Evolutionary conservation across 2,329 filamentous ascomycete genomes (phyloP).

Genomic region (Paecilomyces variotii): DNA sequence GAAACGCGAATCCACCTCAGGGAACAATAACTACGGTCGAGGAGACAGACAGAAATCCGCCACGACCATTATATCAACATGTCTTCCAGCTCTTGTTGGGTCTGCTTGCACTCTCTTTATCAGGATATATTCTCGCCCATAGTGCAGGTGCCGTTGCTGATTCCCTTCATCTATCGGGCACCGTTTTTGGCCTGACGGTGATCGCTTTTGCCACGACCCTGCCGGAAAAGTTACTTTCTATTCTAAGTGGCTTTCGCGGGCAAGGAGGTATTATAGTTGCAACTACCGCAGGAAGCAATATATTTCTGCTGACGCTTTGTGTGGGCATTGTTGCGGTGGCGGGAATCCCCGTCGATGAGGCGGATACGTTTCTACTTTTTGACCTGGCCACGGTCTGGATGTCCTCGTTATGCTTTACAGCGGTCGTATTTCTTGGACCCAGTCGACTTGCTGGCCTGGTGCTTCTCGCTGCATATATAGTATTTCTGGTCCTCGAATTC

Average conservation of each 20-base stretch:
- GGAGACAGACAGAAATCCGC: conserved; percentile 1
- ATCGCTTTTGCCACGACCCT: conserved; percentile 47
- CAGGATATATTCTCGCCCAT: conserved; percentile 44
- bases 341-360: neutral
- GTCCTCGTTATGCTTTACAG: conserved; percentile 3
- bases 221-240: conserved; percentile 46
- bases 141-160: conserved; percentile 35
- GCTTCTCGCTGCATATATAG: conserved; percentile 25
- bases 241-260: conserved; percentile 41
- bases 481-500: conserved; percentile 29
- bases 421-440: conserved; percentile 1
- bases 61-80: conserved; percentile 29
- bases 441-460: conserved; percentile 14
- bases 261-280: conserved; percentile 45
- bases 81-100: conserved; percentile 37
- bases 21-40: no score
- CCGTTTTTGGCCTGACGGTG: conserved; percentile 41
- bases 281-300: conserved; percentile 47
- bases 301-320: conserved; percentile 47
- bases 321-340: conserved; percentile 24
- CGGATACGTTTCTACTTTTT: conserved; percentile 14
- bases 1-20: neutral
- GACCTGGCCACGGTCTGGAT: conserved; percentile 11
- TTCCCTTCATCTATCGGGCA: conserved; percentile 36
- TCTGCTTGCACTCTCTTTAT: conserved; percentile 37